Evolutionary conservation across 768 basidiomycete genomes (phyloP), one percentile per base, ranked within the genome.

Genomic region (Heimioporus sp.): DNA sequence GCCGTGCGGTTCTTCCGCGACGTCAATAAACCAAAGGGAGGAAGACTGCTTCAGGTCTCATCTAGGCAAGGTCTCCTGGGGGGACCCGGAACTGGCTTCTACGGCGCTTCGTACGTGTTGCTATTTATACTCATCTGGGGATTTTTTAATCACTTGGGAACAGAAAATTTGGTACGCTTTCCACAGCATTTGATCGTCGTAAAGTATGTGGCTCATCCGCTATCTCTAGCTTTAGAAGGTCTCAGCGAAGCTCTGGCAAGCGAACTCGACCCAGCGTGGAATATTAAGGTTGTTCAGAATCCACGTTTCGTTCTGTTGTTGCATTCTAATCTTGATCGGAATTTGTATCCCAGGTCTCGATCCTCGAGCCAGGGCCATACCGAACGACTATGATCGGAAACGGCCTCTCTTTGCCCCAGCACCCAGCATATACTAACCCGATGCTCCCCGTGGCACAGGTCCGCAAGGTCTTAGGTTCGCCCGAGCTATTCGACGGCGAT

Each of bases 21-120:
- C 39, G 63, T 67, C 32, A 74, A 75, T 46, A 62, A 59, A 15
- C 74, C 76, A 0, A 50, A 54, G 0, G 74, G 73, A 8, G 76
- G 77, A 1, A 59, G 66, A 11, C 54, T 79, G 10, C 52, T 78
- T 5, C 72, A 75, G 40, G 67, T 67, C n/a, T 70, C 68, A 30
- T 75, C 75, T 2, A 54, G 56, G 41, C 47, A 64, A 2, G 76
- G 72, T 4, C 13, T 75, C 7, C 49, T 50, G 0, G 70, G 59
- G 4, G 2, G 1, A 1, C 53, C 62, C 4, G 49, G 44, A 1
- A 10, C 17, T 8, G 62, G 56, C 7, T 60, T 58, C 24, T 72
- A 72, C 35, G 37, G 49, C 20, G 68, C 70, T 24, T 61, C 66
- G 66, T 64, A 8, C 49, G 66, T 58, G 30, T 19, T 2, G 15